Percentiles rank a stretch among this genome's conserved stretches.
These are phyloP conservation scores for Crucihimalaya himalaica DNA, from an alignment of 345 rosid species.

Conservation along the genomic window DNA sequence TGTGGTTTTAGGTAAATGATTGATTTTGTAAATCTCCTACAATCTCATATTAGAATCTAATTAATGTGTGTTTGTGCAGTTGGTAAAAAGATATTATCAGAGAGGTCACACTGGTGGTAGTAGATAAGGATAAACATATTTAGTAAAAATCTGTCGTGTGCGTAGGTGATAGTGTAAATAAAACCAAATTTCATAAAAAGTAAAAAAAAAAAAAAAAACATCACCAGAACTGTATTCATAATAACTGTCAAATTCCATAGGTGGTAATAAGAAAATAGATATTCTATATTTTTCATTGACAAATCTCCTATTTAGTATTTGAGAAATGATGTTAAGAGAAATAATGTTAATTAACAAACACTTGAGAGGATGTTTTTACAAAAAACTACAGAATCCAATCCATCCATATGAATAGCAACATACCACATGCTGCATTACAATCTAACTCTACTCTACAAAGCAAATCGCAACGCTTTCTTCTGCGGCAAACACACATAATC, in stretches of 20 bases:
- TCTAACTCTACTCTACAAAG: slow-evolving; percentile 15
- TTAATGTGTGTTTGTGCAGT: too few species aligned
- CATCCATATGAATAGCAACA: slow-evolving; percentile 27
- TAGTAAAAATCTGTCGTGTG: neutral
- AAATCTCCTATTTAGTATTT: neutral
- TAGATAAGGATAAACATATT: too few species aligned
- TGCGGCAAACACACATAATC: slow-evolving; percentile 5
- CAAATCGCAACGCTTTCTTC: slow-evolving; percentile 13
- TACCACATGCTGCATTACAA: slow-evolving; percentile 21
- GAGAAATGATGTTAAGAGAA: neutral
- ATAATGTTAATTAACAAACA: slow-evolving; percentile 23
- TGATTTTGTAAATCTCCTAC: too few species aligned
- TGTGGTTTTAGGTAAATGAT: too few species aligned
- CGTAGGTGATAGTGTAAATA: neutral
- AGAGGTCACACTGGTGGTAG: too few species aligned
- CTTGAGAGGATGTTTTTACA: slow-evolving; percentile 26
- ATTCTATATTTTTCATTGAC: neutral
- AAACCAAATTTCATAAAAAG: neutral
- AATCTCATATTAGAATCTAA: too few species aligned
- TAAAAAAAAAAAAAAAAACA: neutral
- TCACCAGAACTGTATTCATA: neutral
- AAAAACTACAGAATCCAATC: slow-evolving; percentile 24
- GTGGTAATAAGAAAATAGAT: too few species aligned
- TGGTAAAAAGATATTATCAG: too few species aligned
- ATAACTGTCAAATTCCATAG: neutral